Evolutionary conservation across 1,284 basidiomycete species (phyloP).

Genomic region (Cutaneotrichosporon sp.): DNA sequence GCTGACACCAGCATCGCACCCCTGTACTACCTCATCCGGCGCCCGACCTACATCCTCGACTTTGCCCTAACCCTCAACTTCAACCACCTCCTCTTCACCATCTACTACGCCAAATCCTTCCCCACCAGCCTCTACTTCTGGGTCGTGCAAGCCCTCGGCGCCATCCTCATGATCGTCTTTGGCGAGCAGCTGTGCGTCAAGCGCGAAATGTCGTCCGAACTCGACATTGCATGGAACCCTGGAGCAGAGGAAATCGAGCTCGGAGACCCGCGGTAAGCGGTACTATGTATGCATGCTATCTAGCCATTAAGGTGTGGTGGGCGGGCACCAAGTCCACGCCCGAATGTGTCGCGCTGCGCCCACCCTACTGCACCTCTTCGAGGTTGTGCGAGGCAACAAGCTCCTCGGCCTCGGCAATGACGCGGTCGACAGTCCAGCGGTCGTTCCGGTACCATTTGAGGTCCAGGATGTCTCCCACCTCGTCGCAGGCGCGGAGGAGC

Average conservation of each 20-base stretch:
- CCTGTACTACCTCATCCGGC: conserved; percentile 79
- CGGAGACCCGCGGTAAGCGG: conserved; percentile 20
- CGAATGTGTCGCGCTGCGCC: no score
- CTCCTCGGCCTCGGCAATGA: conserved; percentile 72
- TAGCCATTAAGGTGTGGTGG: not conserved
- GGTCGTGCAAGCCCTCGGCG: conserved; percentile 69
- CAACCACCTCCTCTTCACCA: conserved; percentile 85
- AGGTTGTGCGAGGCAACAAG: conserved; percentile 59
- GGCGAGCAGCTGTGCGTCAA: conserved; percentile 90
- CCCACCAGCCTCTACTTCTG: conserved; percentile 90
- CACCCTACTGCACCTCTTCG: conserved; percentile 18
- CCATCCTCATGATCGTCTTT: conserved; percentile 70
- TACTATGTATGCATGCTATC: not conserved
- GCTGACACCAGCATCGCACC: conserved; percentile 70
- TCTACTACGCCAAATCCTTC: conserved; percentile 81
- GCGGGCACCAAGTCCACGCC: no score
- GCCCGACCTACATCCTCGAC: conserved; percentile 91
- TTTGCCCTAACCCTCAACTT: conserved; percentile 86
- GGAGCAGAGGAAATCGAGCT: conserved; percentile 37
- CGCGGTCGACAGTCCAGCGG: conserved; percentile 77
- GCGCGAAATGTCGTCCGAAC: conserved; percentile 85
- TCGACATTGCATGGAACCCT: conserved; percentile 56
- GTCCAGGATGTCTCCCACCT: conserved; percentile 83
- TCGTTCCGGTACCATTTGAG: conserved; percentile 73
- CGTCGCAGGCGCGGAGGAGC: conserved; percentile 83